Conservation (phyloP, 2,329 filamentous ascomycete genomes). For the Didymella pinodella region DNA sequence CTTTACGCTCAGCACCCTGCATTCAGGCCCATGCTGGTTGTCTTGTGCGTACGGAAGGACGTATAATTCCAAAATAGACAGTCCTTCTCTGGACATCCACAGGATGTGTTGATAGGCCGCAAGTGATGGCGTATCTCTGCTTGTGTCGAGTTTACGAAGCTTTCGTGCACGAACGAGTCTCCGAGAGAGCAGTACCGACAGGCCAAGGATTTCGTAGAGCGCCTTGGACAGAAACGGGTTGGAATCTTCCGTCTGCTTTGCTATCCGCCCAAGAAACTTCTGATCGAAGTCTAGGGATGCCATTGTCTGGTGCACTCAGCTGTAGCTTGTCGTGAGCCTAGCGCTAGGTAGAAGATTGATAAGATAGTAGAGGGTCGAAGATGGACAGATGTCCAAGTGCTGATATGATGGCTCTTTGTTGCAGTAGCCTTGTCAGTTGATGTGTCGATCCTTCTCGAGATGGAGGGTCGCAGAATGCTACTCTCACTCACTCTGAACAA, state of each 20-base stretch:
- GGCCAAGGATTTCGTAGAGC: constrained; percentile 88
- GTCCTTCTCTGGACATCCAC: constrained; percentile 91
- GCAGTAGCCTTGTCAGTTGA: neutral
- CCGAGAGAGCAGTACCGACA: constrained; percentile 86
- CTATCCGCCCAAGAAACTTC: constrained; percentile 92
- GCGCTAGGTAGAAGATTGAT: neutral
- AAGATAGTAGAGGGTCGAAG: neutral
- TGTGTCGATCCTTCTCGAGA: neutral
- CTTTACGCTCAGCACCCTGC: constrained; percentile 90
- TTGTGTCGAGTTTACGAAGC: constrained; percentile 79
- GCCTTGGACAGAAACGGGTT: constrained; percentile 82
- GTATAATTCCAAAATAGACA: constrained; percentile 84
- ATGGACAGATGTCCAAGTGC: neutral
- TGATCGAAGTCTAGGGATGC: constrained; percentile 97
- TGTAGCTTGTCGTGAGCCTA: constrained; percentile 6
- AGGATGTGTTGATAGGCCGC: constrained; percentile 90
- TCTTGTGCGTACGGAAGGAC: constrained; percentile 77
- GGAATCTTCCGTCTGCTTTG: constrained; percentile 77
- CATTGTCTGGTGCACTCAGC: constrained; percentile 62
- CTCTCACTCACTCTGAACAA: constrained; percentile 26
- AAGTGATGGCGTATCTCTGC: constrained; percentile 79
- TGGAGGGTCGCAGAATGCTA: neutral
- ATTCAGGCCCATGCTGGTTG: constrained; percentile 75
- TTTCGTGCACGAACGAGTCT: constrained; percentile 85
- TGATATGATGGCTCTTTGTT: neutral